Percentiles rank a stretch among this genome's conserved stretches.
These are phyloP conservation scores for Serendipita sp. DNA, from an alignment of 768 basidiomycete species.

Conservation along the genomic window DNA sequence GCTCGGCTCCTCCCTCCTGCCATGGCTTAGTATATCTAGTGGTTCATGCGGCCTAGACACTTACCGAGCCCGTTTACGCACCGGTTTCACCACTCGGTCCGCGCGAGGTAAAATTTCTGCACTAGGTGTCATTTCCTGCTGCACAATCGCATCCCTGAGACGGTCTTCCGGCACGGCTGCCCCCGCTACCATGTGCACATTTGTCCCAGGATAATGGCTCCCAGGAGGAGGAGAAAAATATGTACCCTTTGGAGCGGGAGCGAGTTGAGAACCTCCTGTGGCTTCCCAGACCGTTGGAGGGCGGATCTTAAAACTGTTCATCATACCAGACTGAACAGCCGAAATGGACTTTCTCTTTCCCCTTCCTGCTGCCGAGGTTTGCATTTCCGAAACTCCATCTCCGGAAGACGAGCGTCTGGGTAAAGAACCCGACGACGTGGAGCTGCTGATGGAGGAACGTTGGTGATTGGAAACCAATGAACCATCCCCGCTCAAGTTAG, in stretches of 20 bases:
- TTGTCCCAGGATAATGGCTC: too few relatives aligned
- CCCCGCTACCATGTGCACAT: too few relatives aligned
- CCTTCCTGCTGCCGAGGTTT: background rate
- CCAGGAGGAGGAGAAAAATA: too few relatives aligned
- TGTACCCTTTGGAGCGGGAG: too few relatives aligned
- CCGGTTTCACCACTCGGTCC: background rate
- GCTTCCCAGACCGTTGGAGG: background rate
- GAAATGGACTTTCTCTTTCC: background rate
- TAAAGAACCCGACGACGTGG: conserved; percentile 16
- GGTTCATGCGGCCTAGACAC: background rate
- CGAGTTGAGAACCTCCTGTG: background rate
- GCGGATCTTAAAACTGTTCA: conserved; percentile 1
- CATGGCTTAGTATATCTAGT: background rate
- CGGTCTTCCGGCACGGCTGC: background rate
- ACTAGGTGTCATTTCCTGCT: too few relatives aligned
- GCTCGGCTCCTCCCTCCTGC: background rate
- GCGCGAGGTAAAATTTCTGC: background rate
- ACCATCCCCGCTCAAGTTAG: too few relatives aligned
- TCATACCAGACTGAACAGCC: background rate
- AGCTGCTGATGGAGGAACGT: background rate
- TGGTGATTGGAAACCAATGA: background rate
- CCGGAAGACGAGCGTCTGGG: background rate
- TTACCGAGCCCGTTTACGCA: background rate
- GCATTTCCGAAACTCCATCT: background rate
- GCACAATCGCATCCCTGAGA: background rate